Evolutionary conservation across 2,329 filamentous ascomycete genomes (phyloP).

Genomic region (Lachnellula suecica): DNA sequence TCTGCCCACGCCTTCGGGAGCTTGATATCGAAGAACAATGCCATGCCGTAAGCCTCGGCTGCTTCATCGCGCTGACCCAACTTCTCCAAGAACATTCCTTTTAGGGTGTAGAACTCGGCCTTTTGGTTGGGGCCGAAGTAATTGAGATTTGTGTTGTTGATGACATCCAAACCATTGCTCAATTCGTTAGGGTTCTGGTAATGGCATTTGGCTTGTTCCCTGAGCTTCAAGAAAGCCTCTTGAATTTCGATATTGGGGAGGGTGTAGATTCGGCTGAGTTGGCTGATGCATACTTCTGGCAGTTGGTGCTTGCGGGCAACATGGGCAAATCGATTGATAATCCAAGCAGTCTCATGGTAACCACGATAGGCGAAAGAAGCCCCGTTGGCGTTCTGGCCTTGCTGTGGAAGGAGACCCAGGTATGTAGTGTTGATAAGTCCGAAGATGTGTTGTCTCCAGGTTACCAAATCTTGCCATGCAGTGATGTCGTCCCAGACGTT

Average conservation of each 20-base stretch:
- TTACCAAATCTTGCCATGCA: constrained; percentile 98
- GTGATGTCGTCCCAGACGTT: constrained; percentile 99
- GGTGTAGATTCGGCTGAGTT: constrained; percentile 96
- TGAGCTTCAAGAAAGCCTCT: constrained; percentile 94
- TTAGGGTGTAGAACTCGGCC: constrained; percentile 97
- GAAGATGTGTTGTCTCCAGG: constrained; percentile 99
- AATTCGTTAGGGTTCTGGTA: constrained; percentile 95
- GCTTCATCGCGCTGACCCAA: constrained; percentile 87
- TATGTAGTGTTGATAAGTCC: constrained; percentile 95
- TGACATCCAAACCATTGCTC: constrained; percentile 90
- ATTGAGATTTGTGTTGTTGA: constrained; percentile 99
- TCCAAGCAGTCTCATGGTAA: constrained; percentile 99
- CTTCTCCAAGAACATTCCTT: constrained; percentile 99
- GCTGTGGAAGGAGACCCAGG: constrained; percentile 76
- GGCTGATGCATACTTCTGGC: constrained; percentile 94
- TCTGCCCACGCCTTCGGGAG: constrained; percentile 98
- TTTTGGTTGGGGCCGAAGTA: constrained; percentile 97
- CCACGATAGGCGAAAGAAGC: constrained; percentile 96
- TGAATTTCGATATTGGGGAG: constrained; percentile 99
- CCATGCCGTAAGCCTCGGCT: constrained; percentile 90
- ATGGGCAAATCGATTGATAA: constrained; percentile 98
- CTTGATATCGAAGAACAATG: constrained; percentile 92
- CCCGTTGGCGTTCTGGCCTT: constrained; percentile 78
- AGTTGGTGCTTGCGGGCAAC: constrained; percentile 96
- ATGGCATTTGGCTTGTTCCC: constrained; percentile 98